These are phyloP conservation scores for Cadophora sp. DNA, from an alignment of 2,329 filamentous ascomycete genomes.

Conservation along the genomic window DNA sequence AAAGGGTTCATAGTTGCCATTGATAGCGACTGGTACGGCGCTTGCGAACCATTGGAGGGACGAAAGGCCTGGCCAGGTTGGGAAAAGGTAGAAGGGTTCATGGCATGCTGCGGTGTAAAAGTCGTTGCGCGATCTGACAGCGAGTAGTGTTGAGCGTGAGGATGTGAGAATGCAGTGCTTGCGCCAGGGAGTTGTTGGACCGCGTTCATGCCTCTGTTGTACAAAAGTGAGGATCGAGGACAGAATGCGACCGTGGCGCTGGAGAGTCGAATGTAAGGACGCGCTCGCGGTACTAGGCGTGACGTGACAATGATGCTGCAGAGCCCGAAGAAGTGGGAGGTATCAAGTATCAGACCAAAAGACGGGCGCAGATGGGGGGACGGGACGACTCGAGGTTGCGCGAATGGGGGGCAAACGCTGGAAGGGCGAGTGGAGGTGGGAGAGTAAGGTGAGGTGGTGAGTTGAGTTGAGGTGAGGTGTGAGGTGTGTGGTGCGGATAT, in stretches of 20 bases:
- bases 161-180: constrained; percentile 31
- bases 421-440: constrained; percentile 9
- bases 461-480: neutral
- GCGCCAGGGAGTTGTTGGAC: constrained; percentile 33
- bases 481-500: neutral
- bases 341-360: constrained; percentile 12
- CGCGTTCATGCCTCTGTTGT: constrained; percentile 40
- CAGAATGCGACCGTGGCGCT: constrained; percentile 23
- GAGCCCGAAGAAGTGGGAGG: constrained; percentile 12
- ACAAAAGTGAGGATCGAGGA: constrained; percentile 27
- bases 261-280: constrained; percentile 20
- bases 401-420: constrained; percentile 19
- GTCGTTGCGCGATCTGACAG: constrained; percentile 36
- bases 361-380: neutral
- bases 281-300: constrained; percentile 30
- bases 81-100: constrained; percentile 44
- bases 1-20: constrained; percentile 44
- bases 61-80: constrained; percentile 44
- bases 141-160: constrained; percentile 29
- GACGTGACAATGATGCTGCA: constrained; percentile 27
- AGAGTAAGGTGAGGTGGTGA: neutral
- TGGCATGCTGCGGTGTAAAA: constrained; percentile 45
- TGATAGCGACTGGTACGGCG: constrained; percentile 43
- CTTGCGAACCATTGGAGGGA: constrained; percentile 41
- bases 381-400: constrained; percentile 24